A percentile compares a stretch with the other conserved stretches of the same genome.
Conservation (phyloP, 495 filamentous ascomycete genomes). For the Recurvomyces mirabilis region DNA sequence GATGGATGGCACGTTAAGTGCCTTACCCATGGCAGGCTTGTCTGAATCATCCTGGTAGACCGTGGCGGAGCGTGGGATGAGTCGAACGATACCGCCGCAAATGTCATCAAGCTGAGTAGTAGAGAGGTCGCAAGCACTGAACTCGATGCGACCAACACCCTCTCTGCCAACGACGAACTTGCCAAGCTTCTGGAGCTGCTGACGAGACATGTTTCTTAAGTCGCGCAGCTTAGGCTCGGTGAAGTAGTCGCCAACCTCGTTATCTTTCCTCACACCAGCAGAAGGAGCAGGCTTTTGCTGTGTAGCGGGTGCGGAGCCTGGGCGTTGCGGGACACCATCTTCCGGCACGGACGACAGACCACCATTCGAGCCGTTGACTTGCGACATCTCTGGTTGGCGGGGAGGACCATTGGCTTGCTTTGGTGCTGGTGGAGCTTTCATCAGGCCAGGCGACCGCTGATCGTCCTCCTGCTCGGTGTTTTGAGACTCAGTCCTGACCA, state of each 20-base stretch:
- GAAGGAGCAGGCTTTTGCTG: conserved; percentile 1
- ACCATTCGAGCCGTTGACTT: conserved; percentile 40
- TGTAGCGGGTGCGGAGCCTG: conserved; percentile 23
- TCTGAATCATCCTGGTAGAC: conserved; percentile 65
- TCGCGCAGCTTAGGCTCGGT: conserved; percentile 64
- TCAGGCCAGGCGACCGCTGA: conserved; percentile 4
- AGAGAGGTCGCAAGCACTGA: conserved; percentile 73
- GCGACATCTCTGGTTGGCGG: conserved; percentile 56
- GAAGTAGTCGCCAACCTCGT: conserved; percentile 66
- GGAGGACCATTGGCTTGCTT: conserved; percentile 37
- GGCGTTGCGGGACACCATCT: conserved; percentile 35
- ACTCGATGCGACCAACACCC: conserved; percentile 65
- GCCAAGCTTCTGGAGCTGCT: conserved; percentile 57
- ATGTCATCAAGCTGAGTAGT: conserved; percentile 59
- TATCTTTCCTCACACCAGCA: conserved; percentile 30
- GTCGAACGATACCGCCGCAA: conserved; percentile 57
- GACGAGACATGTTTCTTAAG: conserved; percentile 58
- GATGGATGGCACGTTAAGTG: conserved; percentile 79
- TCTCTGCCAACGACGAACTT: conserved; percentile 74
- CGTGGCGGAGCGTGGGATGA: conserved; percentile 64
- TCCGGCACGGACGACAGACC: conserved; percentile 73
- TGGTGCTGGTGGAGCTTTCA: conserved; percentile 28
- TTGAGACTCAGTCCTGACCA: conserved; percentile 14
- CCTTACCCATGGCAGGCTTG: conserved; percentile 74
- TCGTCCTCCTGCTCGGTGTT: conserved; percentile 24